Evolutionary conservation across 345 rosid genomes (phyloP).

Genomic region (Aquilaria sinensis): DNA sequence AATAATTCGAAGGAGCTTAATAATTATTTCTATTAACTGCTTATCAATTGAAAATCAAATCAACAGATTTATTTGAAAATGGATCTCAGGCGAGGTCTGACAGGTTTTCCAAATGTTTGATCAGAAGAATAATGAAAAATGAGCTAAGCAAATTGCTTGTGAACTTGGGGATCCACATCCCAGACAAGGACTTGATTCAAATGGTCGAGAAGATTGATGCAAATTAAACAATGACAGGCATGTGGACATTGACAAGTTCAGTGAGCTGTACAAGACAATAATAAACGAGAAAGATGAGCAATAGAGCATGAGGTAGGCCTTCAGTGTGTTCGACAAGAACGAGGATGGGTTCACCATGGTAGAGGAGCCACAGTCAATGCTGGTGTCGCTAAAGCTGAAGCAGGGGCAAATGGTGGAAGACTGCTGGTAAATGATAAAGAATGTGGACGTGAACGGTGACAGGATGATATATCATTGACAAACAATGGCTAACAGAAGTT

Average conservation of each 20-base stretch:
- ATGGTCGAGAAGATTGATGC: slow-evolving; percentile 81
- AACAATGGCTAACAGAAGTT: no score
- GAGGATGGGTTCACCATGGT: slow-evolving; percentile 76
- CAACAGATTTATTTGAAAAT: slow-evolving; percentile 10
- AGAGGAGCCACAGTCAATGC: slow-evolving; percentile 73
- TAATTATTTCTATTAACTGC: neutral
- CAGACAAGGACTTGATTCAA: slow-evolving; percentile 54
- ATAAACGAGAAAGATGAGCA: no score
- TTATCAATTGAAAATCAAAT: neutral
- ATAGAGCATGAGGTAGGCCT: neutral
- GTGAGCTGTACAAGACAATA: no score
- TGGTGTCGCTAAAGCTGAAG: slow-evolving; percentile 70
- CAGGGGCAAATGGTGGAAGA: slow-evolving; percentile 82
- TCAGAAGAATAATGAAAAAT: slow-evolving; percentile 58
- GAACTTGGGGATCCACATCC: slow-evolving; percentile 64
- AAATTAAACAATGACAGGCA: no score
- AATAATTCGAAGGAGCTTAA: neutral
- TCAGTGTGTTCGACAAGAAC: slow-evolving; percentile 87
- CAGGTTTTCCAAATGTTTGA: slow-evolving; percentile 91
- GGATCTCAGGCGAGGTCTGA: slow-evolving; percentile 60
- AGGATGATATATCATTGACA: no score
- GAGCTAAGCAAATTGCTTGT: slow-evolving; percentile 62
- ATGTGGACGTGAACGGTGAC: no score
- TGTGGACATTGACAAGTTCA: no score
- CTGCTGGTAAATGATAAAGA: slow-evolving; percentile 24